A percentile compares a stretch with the other conserved stretches of the same genome.
phyloP scores from a whole-genome alignment of 768 basidiomycete species.

The Boletus sp. region DNA sequence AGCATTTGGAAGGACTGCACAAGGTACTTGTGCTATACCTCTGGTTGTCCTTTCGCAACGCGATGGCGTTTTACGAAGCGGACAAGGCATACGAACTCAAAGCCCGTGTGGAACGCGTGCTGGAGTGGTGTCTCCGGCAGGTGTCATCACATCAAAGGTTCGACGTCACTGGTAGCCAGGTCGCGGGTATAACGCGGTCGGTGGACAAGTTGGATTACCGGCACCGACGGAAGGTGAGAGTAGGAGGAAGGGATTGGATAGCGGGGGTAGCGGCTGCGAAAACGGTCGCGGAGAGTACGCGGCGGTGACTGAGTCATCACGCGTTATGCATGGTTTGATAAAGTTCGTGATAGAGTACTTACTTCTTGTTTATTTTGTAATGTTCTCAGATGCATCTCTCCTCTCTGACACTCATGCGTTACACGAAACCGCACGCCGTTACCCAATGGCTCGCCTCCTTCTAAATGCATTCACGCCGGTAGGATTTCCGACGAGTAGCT shows the following conservation, averaged over 20 bases:
- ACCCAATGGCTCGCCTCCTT: too few species aligned
- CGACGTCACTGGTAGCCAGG: background rate
- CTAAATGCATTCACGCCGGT: too few species aligned
- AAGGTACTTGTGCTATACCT: slow-evolving; percentile 74
- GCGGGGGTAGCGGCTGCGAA: slow-evolving; percentile 23
- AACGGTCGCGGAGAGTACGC: slow-evolving; percentile 11
- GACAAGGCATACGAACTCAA: slow-evolving; percentile 53
- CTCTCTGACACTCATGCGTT: background rate
- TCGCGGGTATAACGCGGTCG: background rate
- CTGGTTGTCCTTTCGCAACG: slow-evolving; percentile 77
- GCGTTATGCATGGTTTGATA: too few species aligned
- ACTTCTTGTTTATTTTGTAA: background rate
- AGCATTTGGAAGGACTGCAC: slow-evolving; percentile 71
- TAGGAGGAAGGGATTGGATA: slow-evolving; percentile 13
- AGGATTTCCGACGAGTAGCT: too few species aligned
- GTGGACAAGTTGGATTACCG: slow-evolving; percentile 21
- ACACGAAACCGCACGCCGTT: too few species aligned
- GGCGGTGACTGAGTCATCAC: background rate
- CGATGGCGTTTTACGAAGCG: slow-evolving; percentile 63
- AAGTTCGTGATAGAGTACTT: background rate
- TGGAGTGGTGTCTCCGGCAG: slow-evolving; percentile 60
- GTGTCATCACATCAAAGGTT: slow-evolving; percentile 29
- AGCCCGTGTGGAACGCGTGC: slow-evolving; percentile 56
- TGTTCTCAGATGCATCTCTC: background rate
- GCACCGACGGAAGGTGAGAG: slow-evolving; percentile 12